Evolutionary conservation across 495 filamentous ascomycete species (phyloP), one percentile per base, ranked within the genome.

Genomic region (Talaromyces proteolyticus): DNA sequence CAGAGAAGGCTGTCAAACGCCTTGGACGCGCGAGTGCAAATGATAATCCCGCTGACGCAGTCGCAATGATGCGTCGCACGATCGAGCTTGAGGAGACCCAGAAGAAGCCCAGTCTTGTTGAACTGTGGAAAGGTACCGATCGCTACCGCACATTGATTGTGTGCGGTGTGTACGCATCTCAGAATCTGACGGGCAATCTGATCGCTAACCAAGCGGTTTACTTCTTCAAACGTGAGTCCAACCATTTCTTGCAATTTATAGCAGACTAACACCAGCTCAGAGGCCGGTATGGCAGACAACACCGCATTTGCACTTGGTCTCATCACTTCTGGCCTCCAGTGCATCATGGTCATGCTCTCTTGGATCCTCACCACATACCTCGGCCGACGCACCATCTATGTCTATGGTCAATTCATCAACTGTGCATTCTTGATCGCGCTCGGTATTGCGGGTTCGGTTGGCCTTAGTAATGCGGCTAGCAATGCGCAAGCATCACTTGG

Each of bases 1-100:
- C 73, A 20, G 59, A 60, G 19, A 50, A 55, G 17, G 54, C 70
- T 6, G 58, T 75, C 42, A 57, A 57, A 37, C 62, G 70, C 23
- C 68, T 73, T 29, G 63, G 62, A 47, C 55, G 62, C 48, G 50
- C 43, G 43, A 56, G 44, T 49, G 29, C 53, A 48, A 58, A 48
- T 52, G 54, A 54, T 49, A 59, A 58, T 47, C 52, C 57, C 43
- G 53, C 53, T 51, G 56, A 57, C 16, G 56, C 57, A 53, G 59
- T 60, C 34, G 76, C 82, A 39, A 87, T 87, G 83, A 87, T 87
- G 81, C 78, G 82, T 37, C 84, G 84, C 53, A 85, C 82, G 19
- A 80, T 80, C 26, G 81, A 80, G 19, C 68, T 86, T 17, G 85
- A 88, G 61, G 69, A 81, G 39, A 52, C 56, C 39, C 53, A 58